A percentile compares a stretch with the other conserved stretches of the same genome.
Conservation (phyloP, 1,284 basidiomycete genomes). For the Sporisorium exsertum region DNA sequence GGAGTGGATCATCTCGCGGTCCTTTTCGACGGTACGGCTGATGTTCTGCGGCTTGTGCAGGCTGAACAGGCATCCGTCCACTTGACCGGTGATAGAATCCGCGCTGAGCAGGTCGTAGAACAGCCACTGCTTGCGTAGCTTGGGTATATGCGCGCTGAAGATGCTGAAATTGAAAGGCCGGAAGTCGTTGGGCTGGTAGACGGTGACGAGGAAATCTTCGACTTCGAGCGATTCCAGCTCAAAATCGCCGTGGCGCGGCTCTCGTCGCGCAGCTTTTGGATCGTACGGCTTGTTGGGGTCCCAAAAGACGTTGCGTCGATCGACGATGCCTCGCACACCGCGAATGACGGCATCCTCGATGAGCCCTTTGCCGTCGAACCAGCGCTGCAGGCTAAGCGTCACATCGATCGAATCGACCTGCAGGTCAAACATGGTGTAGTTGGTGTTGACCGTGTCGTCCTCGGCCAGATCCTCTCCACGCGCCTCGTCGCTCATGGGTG, state of each 20-base stretch:
- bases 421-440: conserved; percentile 69
- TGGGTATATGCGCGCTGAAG: conserved; percentile 88
- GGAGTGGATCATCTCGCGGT: conserved; percentile 65
- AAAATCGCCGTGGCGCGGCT: conserved; percentile 84
- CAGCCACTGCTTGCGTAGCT: conserved; percentile 91
- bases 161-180: conserved; percentile 90
- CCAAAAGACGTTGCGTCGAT: conserved; percentile 89
- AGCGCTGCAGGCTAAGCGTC: conserved; percentile 88
- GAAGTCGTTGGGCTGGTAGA: conserved; percentile 92
- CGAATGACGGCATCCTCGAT: conserved; percentile 90
- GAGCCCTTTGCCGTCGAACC: conserved; percentile 95
- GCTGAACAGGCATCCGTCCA: conserved; percentile 97
- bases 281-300: conserved; percentile 82
- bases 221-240: conserved; percentile 88
- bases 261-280: conserved; percentile 83
- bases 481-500: conserved; percentile 58
- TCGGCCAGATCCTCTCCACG: conserved; percentile 52
- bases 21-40: conserved; percentile 83
- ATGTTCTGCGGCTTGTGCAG: conserved; percentile 97
- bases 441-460: conserved; percentile 59
- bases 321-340: conserved; percentile 92
- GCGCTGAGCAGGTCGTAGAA: conserved; percentile 87
- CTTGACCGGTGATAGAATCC: conserved; percentile 94
- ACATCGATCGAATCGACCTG: conserved; percentile 88
- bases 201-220: conserved; percentile 92